Evolutionary conservation across 257 asterid species (phyloP), one percentile per base, ranked within the genome.

Genomic region (Nyctanthes arbortristis): DNA sequence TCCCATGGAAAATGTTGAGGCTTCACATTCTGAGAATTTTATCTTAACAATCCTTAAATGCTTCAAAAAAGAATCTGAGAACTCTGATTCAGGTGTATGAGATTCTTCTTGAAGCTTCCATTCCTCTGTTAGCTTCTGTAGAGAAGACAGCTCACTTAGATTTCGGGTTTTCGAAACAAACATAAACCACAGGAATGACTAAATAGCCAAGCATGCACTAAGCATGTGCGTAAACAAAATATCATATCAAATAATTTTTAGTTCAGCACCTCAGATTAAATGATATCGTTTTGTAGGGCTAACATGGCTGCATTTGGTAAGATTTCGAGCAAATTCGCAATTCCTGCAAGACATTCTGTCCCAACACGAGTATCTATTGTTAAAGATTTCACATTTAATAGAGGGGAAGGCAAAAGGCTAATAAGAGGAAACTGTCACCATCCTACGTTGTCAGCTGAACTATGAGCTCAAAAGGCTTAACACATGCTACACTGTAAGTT

Each of bases 41-140:
- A 70, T 32, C n/a, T 69, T 43, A 45, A 70, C 59, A 3, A 37
- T 39, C 52, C 61, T 70, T 25, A 43, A 27, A 60, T 7, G 7
- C 22, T 11, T 24, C 18, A 22, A 31, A 30, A 30, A 11, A 22
- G 35, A 30, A 60, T 33, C 39, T 20, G 31, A 37, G 30, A 55
- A 56, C 8, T 18, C 2, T 11, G 29, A 34, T 29, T 27, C 2
- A 9, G 25, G 39, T 57, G 16, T 18, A 25, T 5, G 35, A 12
- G 47, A 39, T 12, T 39, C n/a, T 6, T 3, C 4, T 1, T 2
- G 16, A 36, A 3, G 3, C 43, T 36, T 36, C 43, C 43, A 36
- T 36, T 4, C 16, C 9, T 14, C 43, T 36, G 13, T 13, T 7
- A 36, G 9, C 43, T 36, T 14, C 43, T 36, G 43, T 36, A 36